Base-by-base conservation (phyloP, 208 protist species). In the Perkinsela sp. region DNA sequence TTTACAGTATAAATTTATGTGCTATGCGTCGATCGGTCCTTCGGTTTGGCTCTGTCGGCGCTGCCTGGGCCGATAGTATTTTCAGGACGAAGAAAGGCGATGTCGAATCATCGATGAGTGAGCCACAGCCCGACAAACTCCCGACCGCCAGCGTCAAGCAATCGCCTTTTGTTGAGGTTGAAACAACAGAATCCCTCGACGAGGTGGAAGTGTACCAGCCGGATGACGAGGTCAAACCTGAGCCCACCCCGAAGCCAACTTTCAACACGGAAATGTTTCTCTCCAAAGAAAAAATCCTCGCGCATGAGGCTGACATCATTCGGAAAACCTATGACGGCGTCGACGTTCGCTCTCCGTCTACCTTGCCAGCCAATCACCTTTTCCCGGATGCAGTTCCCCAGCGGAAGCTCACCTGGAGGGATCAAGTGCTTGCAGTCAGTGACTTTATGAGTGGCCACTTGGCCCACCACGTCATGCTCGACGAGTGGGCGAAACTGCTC, bases 381-480 rank as follows among this genome's bases (percentile, higher is more conserved):
- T n/a, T 57, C 40, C 40, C 40, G 22, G 40, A 22, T 22, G 22
- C 40, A 6, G 22, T 57, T 22, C 40, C 40, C 6, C 6, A 57
- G 22, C 13, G 40, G 40, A 57, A 57, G 13, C 6, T 90, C 78
- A 88, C 85, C 57, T 77, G 85, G 69, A 81, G 82, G 22, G 78
- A 81, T 29, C 80, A 90, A 68, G 81, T 87, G 31, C 82, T 81
- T 29, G 85, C 85, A 1, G 85, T 90, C 0, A 80, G 79, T 2
- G 82, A 90, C 75, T 90, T 90, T 68, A 86, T 90, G 32, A 85
- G 79, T 1, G 85, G 85, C n/a, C 85, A 90, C 72, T 70, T 90
- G 2, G 86, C 81, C 71, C 85, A 90, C 48, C 85, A 90, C 75
- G 85, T 90, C 48, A 84, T 83, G 0, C 74, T 90, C 0, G 76